Base-by-base conservation (phyloP, 208 protist species). In the Leishmania braziliensis region DNA sequence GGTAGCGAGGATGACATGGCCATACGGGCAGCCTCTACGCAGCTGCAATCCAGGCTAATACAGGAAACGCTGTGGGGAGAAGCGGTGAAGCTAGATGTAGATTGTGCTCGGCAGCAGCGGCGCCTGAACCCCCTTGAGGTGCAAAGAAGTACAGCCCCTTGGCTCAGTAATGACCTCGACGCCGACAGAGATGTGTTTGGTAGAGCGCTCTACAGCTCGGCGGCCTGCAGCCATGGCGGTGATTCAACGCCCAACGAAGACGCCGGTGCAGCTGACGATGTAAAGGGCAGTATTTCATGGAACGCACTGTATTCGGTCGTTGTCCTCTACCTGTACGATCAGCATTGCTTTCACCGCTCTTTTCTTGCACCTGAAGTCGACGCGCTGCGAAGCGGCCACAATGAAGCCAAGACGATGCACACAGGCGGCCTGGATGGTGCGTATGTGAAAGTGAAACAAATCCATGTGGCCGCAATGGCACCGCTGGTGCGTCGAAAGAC, bases 281-380 rank as follows among this genome's bases (percentile, higher is more conserved):
- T 14, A 29, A 33, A 29, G 14, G 29, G 14, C 29, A 68, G 50
- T n/a, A 62, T 84, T n/a, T 53, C 76, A 14, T 84, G 81, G 81
- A 6, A 0, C 4, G 54, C 75, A 0, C 33, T 84, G 26, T 9
- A 84, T n/a, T 60, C 69, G 10, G 81, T 33, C 4, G 26, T 84
- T 53, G 81, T 84, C 20, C 70, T 84, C 18, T 68, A 78, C 50
- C 76, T 84, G 29, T 60, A 63, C 51, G 58, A 80, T 50, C 60
- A 73, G 20, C 81, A 77, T 5, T n/a, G 26, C 81, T 80, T 84
- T n/a, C 65, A 72, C 29, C 66, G 66, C 75, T 84, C 81, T 18
- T 84, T 84, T 73, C 69, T 77, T 0, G 26, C 48, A n/a, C 23
- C 23, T 18, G 75, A 83, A 46, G 50, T 83, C 3, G 74, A 75